Evolutionary conservation across 305 asterid species (phyloP).

Genomic region (Fraxinus latifolia): DNA sequence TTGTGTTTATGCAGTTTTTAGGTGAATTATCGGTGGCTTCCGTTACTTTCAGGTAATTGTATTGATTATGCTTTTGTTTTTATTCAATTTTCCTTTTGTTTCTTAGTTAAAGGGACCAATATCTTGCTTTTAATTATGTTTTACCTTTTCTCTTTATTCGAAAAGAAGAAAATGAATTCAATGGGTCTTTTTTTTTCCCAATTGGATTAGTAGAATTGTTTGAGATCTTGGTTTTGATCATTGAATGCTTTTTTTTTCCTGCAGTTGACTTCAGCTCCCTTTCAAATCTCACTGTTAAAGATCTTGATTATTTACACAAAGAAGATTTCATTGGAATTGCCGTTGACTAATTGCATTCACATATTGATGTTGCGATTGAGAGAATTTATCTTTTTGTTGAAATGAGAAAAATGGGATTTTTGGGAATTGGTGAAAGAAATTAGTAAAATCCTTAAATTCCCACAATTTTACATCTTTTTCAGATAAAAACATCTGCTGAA

Average conservation of each 20-base stretch:
- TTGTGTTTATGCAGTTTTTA: background rate
- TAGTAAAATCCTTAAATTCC: background rate
- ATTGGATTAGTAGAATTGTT: background rate
- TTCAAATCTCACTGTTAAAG: background rate
- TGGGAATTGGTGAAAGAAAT: background rate
- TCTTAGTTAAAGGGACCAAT: conserved; percentile 16
- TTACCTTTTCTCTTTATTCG: conserved; percentile 18
- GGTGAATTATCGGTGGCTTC: conserved; percentile 17
- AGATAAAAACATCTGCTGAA: background rate
- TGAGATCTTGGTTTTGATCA: conserved; percentile 27
- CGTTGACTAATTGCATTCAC: conserved; percentile 1
- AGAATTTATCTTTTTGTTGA: background rate
- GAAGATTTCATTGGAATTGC: background rate
- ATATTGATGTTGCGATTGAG: conserved; percentile 1
- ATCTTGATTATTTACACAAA: background rate
- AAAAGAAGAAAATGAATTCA: conserved; percentile 18
- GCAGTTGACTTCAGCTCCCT: conserved; percentile 9
- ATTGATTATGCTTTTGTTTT: background rate
- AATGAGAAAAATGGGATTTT: background rate
- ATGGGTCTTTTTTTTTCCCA: background rate
- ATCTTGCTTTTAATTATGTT: conserved; percentile 24
- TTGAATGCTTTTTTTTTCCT: conserved; percentile 7
- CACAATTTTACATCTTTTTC: background rate
- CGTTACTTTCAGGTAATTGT: conserved; percentile 26
- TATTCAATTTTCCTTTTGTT: conserved; percentile 20